Evolutionary conservation across 768 basidiomycete species (phyloP), one percentile per base, ranked within the genome.

Genomic region (Hericium erinaceus): DNA sequence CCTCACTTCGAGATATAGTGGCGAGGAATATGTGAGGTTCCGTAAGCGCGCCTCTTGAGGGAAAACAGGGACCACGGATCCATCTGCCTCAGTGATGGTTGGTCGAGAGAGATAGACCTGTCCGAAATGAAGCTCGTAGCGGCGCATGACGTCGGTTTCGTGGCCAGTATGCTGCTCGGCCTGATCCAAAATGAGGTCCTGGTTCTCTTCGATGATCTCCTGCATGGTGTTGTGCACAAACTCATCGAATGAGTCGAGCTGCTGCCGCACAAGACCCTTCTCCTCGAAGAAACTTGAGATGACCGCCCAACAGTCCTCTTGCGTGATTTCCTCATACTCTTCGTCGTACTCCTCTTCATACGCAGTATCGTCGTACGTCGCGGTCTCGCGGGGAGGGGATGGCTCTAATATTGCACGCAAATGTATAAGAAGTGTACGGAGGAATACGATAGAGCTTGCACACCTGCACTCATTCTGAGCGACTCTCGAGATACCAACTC

Each of bases 221-320:
- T 98, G 95, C 94, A 99, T 97, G 13, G 94, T 98, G 65, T 98
- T 98, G 69, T 98, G 93, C 38, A 99, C 92, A 67, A 98, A 99
- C 74, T 98, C 95, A 69, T 99, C 94, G 72, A 95, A 99, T 11
- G 92, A 95, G 74, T 95, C 94, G 55, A 98, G 83, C 70, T 99
- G 97, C 69, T 99, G 97, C 51, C 92, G 84, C 55, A 98, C 97
- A 60, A 99, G 87, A 73, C 95, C 95, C 71, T 95, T 97, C 70
- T 93, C 90, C 61, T 92, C 87, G 71, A 99, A 98, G 76, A 95
- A 99, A 66, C 91, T 86, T 61, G 91, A 88, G 65, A 98, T 98
- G 68, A 99, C 87, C 41, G 87, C 84, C 92, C 92, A 95, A 70
- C 92, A 93, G 66, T 93, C 92, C 70, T 94, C 92, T 66, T 92